Conservation (phyloP, 805 yeast genomes). For the Groenewaldozyma salmanticensis region DNA sequence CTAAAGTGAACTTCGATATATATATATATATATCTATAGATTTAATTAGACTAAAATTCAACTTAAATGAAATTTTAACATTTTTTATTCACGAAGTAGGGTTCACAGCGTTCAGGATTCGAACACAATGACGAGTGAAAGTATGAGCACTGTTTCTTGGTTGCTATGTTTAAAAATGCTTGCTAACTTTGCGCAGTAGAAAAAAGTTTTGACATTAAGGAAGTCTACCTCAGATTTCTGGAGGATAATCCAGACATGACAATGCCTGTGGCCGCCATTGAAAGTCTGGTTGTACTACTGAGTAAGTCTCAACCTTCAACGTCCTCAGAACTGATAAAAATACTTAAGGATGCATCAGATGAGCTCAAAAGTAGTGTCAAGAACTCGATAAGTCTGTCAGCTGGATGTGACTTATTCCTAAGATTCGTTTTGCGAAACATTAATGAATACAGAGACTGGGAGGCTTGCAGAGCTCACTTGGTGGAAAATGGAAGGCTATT, state of each 20-base stretch:
- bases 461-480: conserved; percentile 74
- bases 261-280: conserved; percentile 99
- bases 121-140: no score
- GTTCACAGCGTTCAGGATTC: no score
- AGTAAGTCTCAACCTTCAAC: conserved; percentile 82
- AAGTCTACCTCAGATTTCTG: conserved; percentile 68
- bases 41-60: no score
- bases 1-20: no score
- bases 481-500: conserved; percentile 92
- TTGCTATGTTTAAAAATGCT: no score
- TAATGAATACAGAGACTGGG: conserved; percentile 83
- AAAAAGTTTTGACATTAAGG: conserved; percentile 60
- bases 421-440: conserved; percentile 88
- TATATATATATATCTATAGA: no score
- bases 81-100: no score
- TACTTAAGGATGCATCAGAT: conserved; percentile 67
- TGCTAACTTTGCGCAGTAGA: no score
- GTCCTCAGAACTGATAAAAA: conserved; percentile 80
- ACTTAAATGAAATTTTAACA: no score
- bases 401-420: conserved; percentile 96
- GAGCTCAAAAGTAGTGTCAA: conserved; percentile 70
- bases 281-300: conserved; percentile 77
- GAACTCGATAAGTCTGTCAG: conserved; percentile 86
- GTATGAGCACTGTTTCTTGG: no score
- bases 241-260: conserved; percentile 93